Conservation (phyloP, 495 filamentous ascomycete genomes). For the Tuber brumale region DNA sequence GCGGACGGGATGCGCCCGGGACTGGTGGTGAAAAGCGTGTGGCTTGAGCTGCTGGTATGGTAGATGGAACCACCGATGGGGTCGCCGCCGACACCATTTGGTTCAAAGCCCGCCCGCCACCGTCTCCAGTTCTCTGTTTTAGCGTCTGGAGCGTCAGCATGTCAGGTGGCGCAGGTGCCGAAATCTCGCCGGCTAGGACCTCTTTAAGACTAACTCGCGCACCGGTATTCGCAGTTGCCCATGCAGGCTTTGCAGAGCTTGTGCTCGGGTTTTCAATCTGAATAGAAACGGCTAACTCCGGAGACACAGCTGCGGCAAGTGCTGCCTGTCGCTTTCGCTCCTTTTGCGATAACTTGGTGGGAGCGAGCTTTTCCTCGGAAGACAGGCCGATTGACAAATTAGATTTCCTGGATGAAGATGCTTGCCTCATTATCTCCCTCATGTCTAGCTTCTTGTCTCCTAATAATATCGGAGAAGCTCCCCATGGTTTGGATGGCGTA, state of each 20-base stretch:
- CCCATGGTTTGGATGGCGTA: constrained; percentile 18
- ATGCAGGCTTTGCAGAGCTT: constrained; percentile 54
- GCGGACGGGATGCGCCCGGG: background rate
- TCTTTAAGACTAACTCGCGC: constrained; percentile 44
- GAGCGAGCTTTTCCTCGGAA: constrained; percentile 33
- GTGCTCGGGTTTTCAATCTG: constrained; percentile 42
- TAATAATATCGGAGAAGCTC: constrained; percentile 20
- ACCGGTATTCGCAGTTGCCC: constrained; percentile 54
- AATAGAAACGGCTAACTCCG: constrained; percentile 44
- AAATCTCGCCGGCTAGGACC: constrained; percentile 40
- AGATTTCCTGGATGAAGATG: constrained; percentile 56
- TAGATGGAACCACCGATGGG: constrained; percentile 40
- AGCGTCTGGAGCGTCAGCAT: background rate
- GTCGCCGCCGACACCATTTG: constrained; percentile 45
- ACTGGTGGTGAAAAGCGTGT: constrained; percentile 40
- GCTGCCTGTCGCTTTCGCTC: constrained; percentile 70
- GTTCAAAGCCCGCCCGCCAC: constrained; percentile 5
- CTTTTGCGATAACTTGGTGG: constrained; percentile 70
- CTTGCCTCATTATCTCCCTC: constrained; percentile 76
- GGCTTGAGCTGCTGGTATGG: constrained; percentile 35
- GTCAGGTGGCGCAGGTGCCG: constrained; percentile 27
- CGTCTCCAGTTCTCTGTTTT: background rate
- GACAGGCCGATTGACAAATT: constrained; percentile 67
- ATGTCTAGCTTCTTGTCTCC: constrained; percentile 58
- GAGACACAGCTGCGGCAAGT: constrained; percentile 47